phyloP scores from a whole-genome alignment of 2,329 filamentous ascomycete genomes.

The Epichloe gansuensis region DNA sequence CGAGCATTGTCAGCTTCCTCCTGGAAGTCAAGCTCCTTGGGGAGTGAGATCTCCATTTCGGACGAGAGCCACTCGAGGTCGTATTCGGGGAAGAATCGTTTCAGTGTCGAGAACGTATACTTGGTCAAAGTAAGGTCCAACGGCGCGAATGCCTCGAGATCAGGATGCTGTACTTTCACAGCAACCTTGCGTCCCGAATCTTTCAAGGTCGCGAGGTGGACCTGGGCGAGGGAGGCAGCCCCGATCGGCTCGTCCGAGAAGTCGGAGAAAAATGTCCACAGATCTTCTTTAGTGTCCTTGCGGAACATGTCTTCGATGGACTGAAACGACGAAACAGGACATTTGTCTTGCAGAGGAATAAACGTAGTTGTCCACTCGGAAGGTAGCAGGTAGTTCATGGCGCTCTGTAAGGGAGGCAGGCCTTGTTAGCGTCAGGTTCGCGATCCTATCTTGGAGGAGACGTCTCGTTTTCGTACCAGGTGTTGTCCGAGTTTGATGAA shows the following conservation, averaged over 20 bases:
- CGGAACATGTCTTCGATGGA: constrained; percentile 81
- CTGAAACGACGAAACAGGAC: constrained; percentile 79
- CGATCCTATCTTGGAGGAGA: not conserved
- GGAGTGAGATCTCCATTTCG: constrained; percentile 85
- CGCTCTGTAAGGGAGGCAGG: constrained; percentile 42
- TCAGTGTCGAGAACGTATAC: constrained; percentile 82
- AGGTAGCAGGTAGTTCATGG: constrained; percentile 88
- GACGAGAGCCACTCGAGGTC: constrained; percentile 90
- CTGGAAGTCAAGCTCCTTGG: constrained; percentile 82
- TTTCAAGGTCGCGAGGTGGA: constrained; percentile 76
- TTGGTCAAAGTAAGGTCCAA: constrained; percentile 77
- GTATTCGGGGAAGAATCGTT: constrained; percentile 92
- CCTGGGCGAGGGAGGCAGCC: constrained; percentile 86
- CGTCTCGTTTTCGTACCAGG: constrained; percentile 37
- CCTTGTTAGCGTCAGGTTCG: not conserved
- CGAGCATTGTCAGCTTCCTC: constrained; percentile 77
- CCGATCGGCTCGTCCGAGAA: constrained; percentile 76
- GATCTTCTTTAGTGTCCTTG: constrained; percentile 64
- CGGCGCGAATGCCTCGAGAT: constrained; percentile 77
- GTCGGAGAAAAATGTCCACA: constrained; percentile 75
- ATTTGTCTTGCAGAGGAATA: constrained; percentile 89
- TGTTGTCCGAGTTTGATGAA: constrained; percentile 98
- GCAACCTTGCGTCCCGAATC: constrained; percentile 78
- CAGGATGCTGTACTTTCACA: constrained; percentile 92
- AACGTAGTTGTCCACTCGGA: constrained; percentile 92